These are phyloP conservation scores for Rubroboletus pulcherrimus DNA, from an alignment of 768 basidiomycete genomes.

Conservation along the genomic window DNA sequence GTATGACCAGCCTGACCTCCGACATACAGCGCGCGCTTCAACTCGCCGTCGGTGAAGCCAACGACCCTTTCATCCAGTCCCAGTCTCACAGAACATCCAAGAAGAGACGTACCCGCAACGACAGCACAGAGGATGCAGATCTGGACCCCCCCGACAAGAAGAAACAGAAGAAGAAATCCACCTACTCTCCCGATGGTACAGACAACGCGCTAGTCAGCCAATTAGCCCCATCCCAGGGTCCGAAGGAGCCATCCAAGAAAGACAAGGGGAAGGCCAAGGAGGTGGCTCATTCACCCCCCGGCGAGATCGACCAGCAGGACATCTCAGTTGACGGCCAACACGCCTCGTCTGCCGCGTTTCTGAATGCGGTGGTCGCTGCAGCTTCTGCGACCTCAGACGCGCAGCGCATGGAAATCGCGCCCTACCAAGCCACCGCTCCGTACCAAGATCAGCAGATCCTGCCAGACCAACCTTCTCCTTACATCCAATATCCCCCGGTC, in stretches of 20 bases:
- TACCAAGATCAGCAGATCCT: slow-evolving; percentile 33
- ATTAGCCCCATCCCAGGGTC: not conserved
- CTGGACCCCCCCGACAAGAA: slow-evolving; percentile 28
- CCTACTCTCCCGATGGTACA: not conserved
- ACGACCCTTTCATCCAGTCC: slow-evolving; percentile 34
- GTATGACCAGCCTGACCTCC: slow-evolving; percentile 34
- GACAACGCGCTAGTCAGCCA: slow-evolving; percentile 19
- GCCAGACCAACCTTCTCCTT: slow-evolving; percentile 23
- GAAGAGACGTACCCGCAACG: slow-evolving; percentile 34
- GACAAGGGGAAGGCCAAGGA: slow-evolving; percentile 34
- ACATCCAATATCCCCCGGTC: slow-evolving; percentile 31
- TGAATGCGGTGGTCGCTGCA: slow-evolving; percentile 64
- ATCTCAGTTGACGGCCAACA: slow-evolving; percentile 34
- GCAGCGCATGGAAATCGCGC: slow-evolving; percentile 26
- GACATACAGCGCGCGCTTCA: slow-evolving; percentile 52
- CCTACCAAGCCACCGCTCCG: slow-evolving; percentile 31
- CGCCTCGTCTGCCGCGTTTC: slow-evolving; percentile 53
- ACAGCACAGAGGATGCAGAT: slow-evolving; percentile 8
- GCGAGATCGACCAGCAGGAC: slow-evolving; percentile 23
- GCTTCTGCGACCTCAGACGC: slow-evolving; percentile 48
- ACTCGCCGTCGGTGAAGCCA: slow-evolving; percentile 45
- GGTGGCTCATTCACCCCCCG: slow-evolving; percentile 32
- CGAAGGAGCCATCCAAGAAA: slow-evolving; percentile 27
- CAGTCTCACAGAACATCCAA: slow-evolving; percentile 25
- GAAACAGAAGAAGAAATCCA: slow-evolving; percentile 32